These are phyloP conservation scores for Panaeolus cyanescens DNA, from an alignment of 768 basidiomycete genomes.

Conservation along the genomic window DNA sequence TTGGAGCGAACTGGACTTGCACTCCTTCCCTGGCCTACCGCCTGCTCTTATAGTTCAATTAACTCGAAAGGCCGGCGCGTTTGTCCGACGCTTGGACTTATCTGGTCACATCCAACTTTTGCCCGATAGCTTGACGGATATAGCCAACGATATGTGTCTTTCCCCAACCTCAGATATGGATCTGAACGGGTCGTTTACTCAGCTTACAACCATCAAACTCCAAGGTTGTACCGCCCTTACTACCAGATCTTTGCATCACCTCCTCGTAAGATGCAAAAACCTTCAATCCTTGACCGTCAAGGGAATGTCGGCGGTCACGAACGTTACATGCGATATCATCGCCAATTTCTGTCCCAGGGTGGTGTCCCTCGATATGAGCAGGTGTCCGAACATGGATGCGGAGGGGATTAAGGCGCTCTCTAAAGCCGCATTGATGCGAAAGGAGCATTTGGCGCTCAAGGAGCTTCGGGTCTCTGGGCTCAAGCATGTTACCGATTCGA, in stretches of 20 bases:
- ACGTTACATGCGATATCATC: constrained; percentile 73
- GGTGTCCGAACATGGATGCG: constrained; percentile 70
- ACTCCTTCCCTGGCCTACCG: constrained; percentile 60
- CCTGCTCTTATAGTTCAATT: constrained; percentile 53
- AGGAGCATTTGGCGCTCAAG: constrained; percentile 54
- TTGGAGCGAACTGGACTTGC: constrained; percentile 72
- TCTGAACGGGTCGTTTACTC: constrained; percentile 51
- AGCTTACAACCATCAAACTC: constrained; percentile 70
- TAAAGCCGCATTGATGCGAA: constrained; percentile 41
- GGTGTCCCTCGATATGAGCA: constrained; percentile 63
- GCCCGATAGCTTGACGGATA: constrained; percentile 48
- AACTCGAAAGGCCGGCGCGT: constrained; percentile 58
- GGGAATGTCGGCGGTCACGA: constrained; percentile 69
- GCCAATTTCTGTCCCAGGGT: constrained; percentile 58
- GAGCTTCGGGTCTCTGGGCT: constrained; percentile 72
- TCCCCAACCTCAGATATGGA: constrained; percentile 15
- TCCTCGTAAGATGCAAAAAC: constrained; percentile 65
- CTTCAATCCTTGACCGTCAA: constrained; percentile 63
- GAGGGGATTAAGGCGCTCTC: constrained; percentile 58
- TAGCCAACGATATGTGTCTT: constrained; percentile 58
- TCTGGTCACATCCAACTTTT: constrained; percentile 59
- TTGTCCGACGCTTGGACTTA: constrained; percentile 62
- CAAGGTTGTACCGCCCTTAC: constrained; percentile 72
- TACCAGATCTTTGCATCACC: constrained; percentile 65
- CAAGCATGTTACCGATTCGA: constrained; percentile 56